Base-by-base conservation (phyloP, 805 yeast species). In the Kodamaea kaohsiungensis region DNA sequence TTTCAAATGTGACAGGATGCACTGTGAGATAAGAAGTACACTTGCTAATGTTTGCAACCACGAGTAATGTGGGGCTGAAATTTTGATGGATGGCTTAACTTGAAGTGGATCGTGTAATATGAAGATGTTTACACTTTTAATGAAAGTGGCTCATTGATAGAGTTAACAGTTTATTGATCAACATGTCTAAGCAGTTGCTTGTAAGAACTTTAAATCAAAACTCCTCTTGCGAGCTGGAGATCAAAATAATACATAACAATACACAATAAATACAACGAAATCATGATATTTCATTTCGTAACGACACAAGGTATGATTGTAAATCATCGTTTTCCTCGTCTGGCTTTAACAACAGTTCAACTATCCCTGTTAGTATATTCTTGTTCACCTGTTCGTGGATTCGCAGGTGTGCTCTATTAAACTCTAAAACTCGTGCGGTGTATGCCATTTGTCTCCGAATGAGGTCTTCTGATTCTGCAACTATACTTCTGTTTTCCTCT, bases 401-500 rank as follows among this genome's bases (percentile, higher is more conserved):
- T 17, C 45, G 45, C 45, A 40, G 45, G 45, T 40, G 45, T 10
- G 45, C 45, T 40, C 40, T 48, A 16, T 39, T 51, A 48, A 43
- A 46, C 39, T 52, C 53, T 18, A 40, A 12, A 15, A 52, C 50
- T 27, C 48, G 39, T 17, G 48, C 43, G 18, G 39, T 37, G 39
- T 42, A 52, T 13, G 42, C 51, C 45, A 46, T 50, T 10, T 52
- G 57, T 35, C 46, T 39, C 18, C 43, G 27, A 16, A 55, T 52
- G 33, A 55, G 39, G 13, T 47, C 48, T 30, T 52, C 55, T 25
- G 51, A 42, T 33, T 39, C 51, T 6, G 30, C 16, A 4, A 48
- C 42, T 9, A 48, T 48, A 7, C 7, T 16, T 16, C 39, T 27
- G 39, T 40, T 48, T 43, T 48, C 51, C 43, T 48, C 40, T 35